These are phyloP conservation scores for Mucor indicus DNA, from an alignment of 371 early-diverging fungal species.

Conservation along the genomic window DNA sequence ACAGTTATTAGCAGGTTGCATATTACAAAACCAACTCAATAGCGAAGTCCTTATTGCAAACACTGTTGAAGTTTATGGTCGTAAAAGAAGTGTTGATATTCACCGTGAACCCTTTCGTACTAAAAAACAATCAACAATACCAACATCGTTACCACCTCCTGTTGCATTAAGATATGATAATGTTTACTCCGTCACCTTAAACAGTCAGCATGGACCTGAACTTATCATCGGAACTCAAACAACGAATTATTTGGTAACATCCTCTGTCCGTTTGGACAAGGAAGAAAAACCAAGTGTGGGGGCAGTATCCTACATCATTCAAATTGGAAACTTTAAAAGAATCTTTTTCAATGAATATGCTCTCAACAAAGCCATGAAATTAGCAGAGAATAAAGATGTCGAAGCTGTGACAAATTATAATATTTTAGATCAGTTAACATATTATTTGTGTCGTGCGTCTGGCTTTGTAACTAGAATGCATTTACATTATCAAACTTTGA, in stretches of 20 bases:
- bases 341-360: constrained; percentile 7
- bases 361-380: not conserved
- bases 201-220: constrained; percentile 4
- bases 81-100: not conserved
- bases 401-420: constrained; percentile 1
- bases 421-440: constrained; percentile 4
- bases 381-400: not conserved
- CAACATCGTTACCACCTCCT: constrained; percentile 2
- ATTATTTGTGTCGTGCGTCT: constrained; percentile 8
- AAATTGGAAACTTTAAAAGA: not conserved
- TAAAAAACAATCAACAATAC: not conserved
- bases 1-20: too few species aligned
- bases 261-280: constrained; percentile 5
- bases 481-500: constrained; percentile 13
- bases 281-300: constrained; percentile 1
- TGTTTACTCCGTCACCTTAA: constrained; percentile 13
- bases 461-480: constrained; percentile 1
- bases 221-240: constrained; percentile 15
- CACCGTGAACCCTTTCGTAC: not conserved
- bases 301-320: constrained; percentile 1
- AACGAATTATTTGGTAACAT: constrained; percentile 11
- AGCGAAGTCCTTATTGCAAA: too few species aligned
- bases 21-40: too few species aligned
- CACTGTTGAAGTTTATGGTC: too few species aligned
- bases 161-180: not conserved